phyloP scores from a whole-genome alignment of 129 eudicot genomes.

The Lonicera japonica region DNA sequence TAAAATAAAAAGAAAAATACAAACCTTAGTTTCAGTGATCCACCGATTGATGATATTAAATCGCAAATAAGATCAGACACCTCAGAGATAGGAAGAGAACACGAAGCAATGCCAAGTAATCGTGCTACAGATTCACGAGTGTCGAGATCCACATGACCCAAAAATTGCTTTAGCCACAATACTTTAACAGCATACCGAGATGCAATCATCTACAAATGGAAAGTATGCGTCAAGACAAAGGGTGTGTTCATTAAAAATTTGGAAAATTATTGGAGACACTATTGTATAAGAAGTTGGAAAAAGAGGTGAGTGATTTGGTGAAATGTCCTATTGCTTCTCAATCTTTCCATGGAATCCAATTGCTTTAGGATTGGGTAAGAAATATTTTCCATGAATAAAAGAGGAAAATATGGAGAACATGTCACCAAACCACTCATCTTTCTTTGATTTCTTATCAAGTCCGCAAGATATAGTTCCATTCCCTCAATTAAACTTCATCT shows the following conservation, averaged over 20 bases:
- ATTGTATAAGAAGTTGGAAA: no score
- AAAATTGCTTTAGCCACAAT: constrained; percentile 68
- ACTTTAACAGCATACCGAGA: constrained; percentile 72
- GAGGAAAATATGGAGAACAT: no score
- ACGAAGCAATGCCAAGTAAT: constrained; percentile 82
- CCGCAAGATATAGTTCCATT: no score
- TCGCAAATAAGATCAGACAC: constrained; percentile 66
- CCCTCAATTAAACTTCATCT: no score
- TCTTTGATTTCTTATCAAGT: no score
- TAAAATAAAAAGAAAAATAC: background rate
- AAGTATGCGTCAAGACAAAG: constrained; percentile 15
- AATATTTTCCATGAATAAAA: background rate
- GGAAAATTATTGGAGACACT: no score
- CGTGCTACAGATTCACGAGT: constrained; percentile 92
- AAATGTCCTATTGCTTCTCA: background rate
- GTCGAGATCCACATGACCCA: constrained; percentile 72
- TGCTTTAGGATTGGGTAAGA: no score
- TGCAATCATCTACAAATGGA: constrained; percentile 47
- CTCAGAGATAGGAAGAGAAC: constrained; percentile 63
- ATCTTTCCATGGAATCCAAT: no score
- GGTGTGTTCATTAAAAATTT: background rate
- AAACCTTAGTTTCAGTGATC: constrained; percentile 59
- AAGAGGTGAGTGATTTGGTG: no score
- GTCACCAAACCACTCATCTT: no score
- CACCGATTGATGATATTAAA: constrained; percentile 43